These are phyloP conservation scores for Cryomyces antarcticus DNA, from an alignment of 495 filamentous ascomycete genomes.

Conservation along the genomic window DNA sequence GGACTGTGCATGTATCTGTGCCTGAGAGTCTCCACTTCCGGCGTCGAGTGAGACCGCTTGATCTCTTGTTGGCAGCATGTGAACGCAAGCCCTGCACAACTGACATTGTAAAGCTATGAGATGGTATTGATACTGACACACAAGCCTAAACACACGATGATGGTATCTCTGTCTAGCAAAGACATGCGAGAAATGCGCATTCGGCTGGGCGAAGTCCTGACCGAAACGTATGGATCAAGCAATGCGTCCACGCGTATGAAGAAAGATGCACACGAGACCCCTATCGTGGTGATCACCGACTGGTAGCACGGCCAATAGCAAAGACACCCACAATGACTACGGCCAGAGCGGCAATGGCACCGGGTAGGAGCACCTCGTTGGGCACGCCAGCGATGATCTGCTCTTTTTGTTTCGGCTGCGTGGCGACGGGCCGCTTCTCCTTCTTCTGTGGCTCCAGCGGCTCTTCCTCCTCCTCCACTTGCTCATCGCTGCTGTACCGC, in stretches of 20 bases:
- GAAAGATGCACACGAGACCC: not conserved
- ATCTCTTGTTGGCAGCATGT: too few species aligned
- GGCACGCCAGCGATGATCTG: slow-evolving; percentile 80
- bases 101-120: too few species aligned
- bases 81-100: too few species aligned
- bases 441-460: slow-evolving; percentile 18
- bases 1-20: too few species aligned
- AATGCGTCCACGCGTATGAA: not conserved
- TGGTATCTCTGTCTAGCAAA: too few species aligned
- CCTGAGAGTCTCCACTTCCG: too few species aligned
- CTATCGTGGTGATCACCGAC: not conserved
- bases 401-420: slow-evolving; percentile 31
- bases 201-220: too few species aligned
- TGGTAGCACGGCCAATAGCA: slow-evolving; percentile 48
- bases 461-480: slow-evolving; percentile 41
- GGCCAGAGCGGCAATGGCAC: slow-evolving; percentile 84
- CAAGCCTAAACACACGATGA: too few species aligned
- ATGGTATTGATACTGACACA: too few species aligned
- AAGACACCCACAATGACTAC: slow-evolving; percentile 90
- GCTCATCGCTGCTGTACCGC: slow-evolving; percentile 29
- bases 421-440: slow-evolving; percentile 16
- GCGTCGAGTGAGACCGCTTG: too few species aligned
- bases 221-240: too few species aligned
- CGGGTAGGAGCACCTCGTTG: slow-evolving; percentile 83
- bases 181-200: too few species aligned